Base-by-base conservation (phyloP, 1,284 basidiomycete genomes). In the Naganishia sp. region DNA sequence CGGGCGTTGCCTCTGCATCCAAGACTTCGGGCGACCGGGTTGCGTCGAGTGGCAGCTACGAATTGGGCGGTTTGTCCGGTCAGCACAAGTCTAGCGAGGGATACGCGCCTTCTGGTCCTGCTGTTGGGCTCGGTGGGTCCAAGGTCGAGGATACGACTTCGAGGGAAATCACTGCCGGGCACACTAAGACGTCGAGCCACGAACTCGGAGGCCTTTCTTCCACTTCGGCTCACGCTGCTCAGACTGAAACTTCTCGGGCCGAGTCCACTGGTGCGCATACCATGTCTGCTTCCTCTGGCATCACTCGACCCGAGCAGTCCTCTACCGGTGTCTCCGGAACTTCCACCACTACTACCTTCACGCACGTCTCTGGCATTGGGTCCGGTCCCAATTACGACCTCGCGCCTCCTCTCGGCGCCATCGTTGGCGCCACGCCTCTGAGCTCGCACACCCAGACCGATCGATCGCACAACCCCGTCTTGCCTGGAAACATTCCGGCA, bases 361-460 rank as follows among this genome's bases (percentile, higher is more conserved):
- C 28, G 25, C 55, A 57, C 55, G 21, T n/a, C 23, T 2, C 50
- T 23, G 31, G 48, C 39, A 7, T n/a, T 10, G 59, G 56, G 16
- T 61, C 59, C 23, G 59, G 48, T 42, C 48, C 59, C 13, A 9
- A n/a, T 16, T 52, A 61, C 39, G 65, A 55, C n/a, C 65, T 67
- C 25, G 65, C 65, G 4, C 65, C 65, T 31, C 59, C 65, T 21
- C 59, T 67, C 31, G 65, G 65, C 18, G 59, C 46, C 10, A 63
- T 67, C 23, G 50, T 61, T 23, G 57, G 50, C 3, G n/a, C 53
- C 6, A 63, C 59, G 16, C 61, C 61, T 44, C 52, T 61, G 50
- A 52, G 33, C 46, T 52, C 55, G 39, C 64, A 50, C 49, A 36
- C 31, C 36, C n/a, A 59, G 44, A 56, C 64, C 10, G 45, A 55